Base-by-base conservation (phyloP, 345 rosid genomes). In the Alliaria petiolata region DNA sequence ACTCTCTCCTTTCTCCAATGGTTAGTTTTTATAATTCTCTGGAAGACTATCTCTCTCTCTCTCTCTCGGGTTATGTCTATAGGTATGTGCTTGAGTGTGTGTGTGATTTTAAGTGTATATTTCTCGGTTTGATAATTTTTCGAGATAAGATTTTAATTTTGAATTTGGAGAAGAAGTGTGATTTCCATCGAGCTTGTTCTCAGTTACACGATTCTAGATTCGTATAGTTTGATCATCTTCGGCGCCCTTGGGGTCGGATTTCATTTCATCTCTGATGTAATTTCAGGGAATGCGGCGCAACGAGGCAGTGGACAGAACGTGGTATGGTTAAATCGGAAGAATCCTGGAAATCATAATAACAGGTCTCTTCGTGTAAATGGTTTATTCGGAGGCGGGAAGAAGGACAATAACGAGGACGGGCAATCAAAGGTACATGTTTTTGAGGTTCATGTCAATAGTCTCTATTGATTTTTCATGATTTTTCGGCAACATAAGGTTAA, bases 331-430 rank as follows among this genome's bases (percentile, higher is more conserved):
- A 56, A 50, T 62, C 69, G 44, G 19, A 78, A 64, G 75, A 81
- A 67, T 31, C 53, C 54, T 55, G 69, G 70, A 56, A 65, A 9
- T 4, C 5, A 35, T 22, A 22, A 3, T 22, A 45, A 60, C 46
- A 71, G 81, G 74, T 63, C 84, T 67, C 74, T 88, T 45, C 81
- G 80, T 39, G 85, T 89, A 28, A 55, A 79, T 80, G 88, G 84
- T 60, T 69, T 87, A 10, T 92, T 92, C 70, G 98, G 98, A 70
- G 96, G 95, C 25, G 87, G 88, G 39, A 89, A 86, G 79, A 90
- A 92, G 5, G 76, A 72, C 13, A 78, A 80, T 30, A 80, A 77
- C 58, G 91, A 85, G 47, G 98, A 85, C 38, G 82, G 81, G 0
- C 85, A 88, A 67, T 81, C 92, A 44, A 89, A 92, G 96, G 98